Percentiles rank a stretch among this genome's conserved stretches.
These are phyloP conservation scores for Mucor plumbeus DNA, from an alignment of 371 early-diverging fungal genomes.

Conservation along the genomic window DNA sequence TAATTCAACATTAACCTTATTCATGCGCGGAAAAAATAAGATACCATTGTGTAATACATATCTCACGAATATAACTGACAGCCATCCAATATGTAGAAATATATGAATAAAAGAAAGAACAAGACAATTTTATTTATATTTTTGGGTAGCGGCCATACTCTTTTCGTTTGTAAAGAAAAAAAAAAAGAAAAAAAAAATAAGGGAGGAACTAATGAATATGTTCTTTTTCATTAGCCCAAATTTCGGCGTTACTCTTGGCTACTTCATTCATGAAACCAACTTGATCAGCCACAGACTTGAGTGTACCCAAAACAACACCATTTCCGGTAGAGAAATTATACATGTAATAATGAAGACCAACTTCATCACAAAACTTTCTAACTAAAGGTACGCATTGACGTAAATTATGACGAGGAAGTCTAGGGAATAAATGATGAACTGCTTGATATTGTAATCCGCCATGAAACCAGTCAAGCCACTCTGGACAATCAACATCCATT, in stretches of 20 bases:
- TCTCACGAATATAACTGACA: too few relatives aligned
- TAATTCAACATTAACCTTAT: slow-evolving; percentile 1
- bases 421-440: slow-evolving; percentile 95
- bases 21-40: not conserved
- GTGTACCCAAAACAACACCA: slow-evolving; percentile 62
- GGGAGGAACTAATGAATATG: not conserved
- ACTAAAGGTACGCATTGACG: slow-evolving; percentile 76
- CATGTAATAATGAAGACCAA: slow-evolving; percentile 70
- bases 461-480: slow-evolving; percentile 96
- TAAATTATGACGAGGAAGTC: slow-evolving; percentile 90
- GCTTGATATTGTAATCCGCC: slow-evolving; percentile 97
- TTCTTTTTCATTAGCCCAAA: slow-evolving; percentile 32
- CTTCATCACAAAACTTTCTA: slow-evolving; percentile 73
- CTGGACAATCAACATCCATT: slow-evolving; percentile 96
- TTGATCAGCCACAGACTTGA: slow-evolving; percentile 79
- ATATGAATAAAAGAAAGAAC: not conserved
- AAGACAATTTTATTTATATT: not conserved
- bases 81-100: not conserved
- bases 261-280: slow-evolving; percentile 64
- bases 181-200: too few relatives aligned
- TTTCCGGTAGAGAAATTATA: slow-evolving; percentile 79
- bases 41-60: too few relatives aligned
- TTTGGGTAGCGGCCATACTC: not conserved
- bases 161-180: too few relatives aligned
- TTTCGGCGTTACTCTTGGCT: slow-evolving; percentile 59